These are phyloP conservation scores for Metarhizium anisopliae DNA, from an alignment of 2,329 filamentous ascomycete species.

Conservation along the genomic window DNA sequence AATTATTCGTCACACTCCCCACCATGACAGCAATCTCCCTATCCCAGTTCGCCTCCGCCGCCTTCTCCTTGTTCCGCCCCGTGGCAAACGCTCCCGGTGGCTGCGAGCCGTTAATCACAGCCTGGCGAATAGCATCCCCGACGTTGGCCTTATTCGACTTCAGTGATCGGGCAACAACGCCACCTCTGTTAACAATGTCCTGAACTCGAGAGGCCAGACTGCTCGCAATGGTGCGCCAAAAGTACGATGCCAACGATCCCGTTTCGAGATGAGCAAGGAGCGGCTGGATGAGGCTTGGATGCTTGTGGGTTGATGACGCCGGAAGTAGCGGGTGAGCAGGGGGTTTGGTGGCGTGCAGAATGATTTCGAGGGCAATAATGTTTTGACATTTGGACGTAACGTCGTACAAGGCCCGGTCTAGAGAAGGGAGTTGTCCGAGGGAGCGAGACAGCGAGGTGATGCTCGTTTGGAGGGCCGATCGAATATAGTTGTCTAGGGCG, in stretches of 20 bases:
- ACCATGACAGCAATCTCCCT: constrained; percentile 94
- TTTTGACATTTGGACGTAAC: constrained; percentile 82
- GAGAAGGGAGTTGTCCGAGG: constrained; percentile 67
- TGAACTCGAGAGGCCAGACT: constrained; percentile 68
- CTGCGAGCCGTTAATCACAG: constrained; percentile 70
- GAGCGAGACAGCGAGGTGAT: constrained; percentile 66
- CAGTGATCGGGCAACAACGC: constrained; percentile 74
- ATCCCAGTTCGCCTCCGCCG: constrained; percentile 60
- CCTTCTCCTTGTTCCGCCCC: constrained; percentile 35
- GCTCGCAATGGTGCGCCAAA: constrained; percentile 83
- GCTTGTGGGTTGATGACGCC: constrained; percentile 24
- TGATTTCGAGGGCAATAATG: constrained; percentile 74
- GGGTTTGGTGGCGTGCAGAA: constrained; percentile 60
- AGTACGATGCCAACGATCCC: constrained; percentile 77
- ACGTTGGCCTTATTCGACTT: constrained; percentile 66
- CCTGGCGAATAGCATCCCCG: constrained; percentile 69
- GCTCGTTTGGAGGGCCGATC: constrained; percentile 70
- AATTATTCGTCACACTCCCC: constrained; percentile 60
- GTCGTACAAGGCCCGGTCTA: constrained; percentile 76
- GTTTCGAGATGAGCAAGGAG: constrained; percentile 77
- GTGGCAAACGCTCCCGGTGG: constrained; percentile 46
- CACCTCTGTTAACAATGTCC: constrained; percentile 75
- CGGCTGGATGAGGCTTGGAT: constrained; percentile 55
- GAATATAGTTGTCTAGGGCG: constrained; percentile 72
- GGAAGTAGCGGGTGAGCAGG: constrained; percentile 59